Base-by-base conservation (phyloP, 2,329 filamentous ascomycete genomes). In the Pyrenophora graminea region DNA sequence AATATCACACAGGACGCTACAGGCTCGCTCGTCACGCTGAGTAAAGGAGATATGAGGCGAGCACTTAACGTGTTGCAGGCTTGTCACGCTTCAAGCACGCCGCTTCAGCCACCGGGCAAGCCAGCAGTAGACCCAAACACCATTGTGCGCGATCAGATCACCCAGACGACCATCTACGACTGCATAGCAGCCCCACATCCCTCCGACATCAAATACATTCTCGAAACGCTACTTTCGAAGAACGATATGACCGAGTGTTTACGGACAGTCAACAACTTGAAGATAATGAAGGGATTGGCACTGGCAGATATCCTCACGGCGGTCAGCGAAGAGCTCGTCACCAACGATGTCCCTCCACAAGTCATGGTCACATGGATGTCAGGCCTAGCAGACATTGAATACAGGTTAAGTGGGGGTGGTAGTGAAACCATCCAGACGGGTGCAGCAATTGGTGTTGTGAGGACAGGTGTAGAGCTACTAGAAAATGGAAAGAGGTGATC, bases 121-220 rank as follows among this genome's bases (percentile, higher is more conserved):
- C 72, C 74, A 39, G 72, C 74, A 12, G 66, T 72, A 6, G 71
- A 77, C 36, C 80, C 55, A 78, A 88, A 56, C 79, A 83, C 74
- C 46, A 85, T 92, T 23, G 80, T 87, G 48, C 83, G 91, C 34
- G 93, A 97, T 53, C 84, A 90, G 61, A 96, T 97, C 61, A 96
- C 89, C 31, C 89, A 96, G 70, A 91, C 90, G 17, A 87, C 86
- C 6, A 97, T 99, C 68, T 99, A 97, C 80, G 92, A 91, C 74
- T 99, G 94, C 74, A 96, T 99, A 69, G 94, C 94, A 7, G 93
- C 93, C 1, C 94, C 94, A 3, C 92, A 95, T 61, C 94, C 94
- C 0, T 85, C 87, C 19, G 93, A 96, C 64, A 91, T 97, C 67
- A 82, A 84, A 59, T 85, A 89, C 63, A 97, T 99, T 46, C 81